Percentiles rank a stretch among this genome's conserved stretches.
These are phyloP conservation scores for Xylariaceae sp. DNA, from an alignment of 2,329 filamentous ascomycete genomes.

Conservation along the genomic window DNA sequence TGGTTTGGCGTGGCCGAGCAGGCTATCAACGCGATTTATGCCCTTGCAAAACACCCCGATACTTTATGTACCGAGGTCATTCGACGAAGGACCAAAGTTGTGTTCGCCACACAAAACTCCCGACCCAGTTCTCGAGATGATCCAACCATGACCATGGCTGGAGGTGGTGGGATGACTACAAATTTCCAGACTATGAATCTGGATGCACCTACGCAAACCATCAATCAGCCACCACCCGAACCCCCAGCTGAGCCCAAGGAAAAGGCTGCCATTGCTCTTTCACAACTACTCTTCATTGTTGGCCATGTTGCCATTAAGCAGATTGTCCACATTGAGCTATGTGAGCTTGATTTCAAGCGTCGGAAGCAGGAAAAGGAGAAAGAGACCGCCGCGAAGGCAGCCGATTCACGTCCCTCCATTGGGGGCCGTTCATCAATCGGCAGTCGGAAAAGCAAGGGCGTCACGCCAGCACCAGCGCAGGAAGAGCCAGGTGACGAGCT, in stretches of 20 bases:
- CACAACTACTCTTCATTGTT: conserved; percentile 90
- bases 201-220: conserved; percentile 28
- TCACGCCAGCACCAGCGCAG: conserved; percentile 37
- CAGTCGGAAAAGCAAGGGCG: conserved; percentile 24
- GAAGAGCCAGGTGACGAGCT: conserved; percentile 82
- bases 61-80: conserved; percentile 88
- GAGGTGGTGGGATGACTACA: conserved; percentile 32
- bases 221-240: conserved; percentile 24
- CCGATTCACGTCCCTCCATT: conserved; percentile 27
- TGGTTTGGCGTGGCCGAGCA: conserved; percentile 97
- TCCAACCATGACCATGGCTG: conserved; percentile 24
- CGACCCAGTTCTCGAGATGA: conserved; percentile 45
- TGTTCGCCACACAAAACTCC: conserved; percentile 53
- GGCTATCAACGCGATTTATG: conserved; percentile 91
- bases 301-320: conserved; percentile 98
- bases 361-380: conserved; percentile 89
- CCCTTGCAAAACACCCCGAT: conserved; percentile 89
- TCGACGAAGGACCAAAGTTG: conserved; percentile 76
- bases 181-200: conserved; percentile 25
- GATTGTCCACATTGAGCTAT: conserved; percentile 96
- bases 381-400: conserved; percentile 39
- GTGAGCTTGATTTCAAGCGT: conserved; percentile 95
- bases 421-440: conserved; percentile 3
- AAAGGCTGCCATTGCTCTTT: conserved; percentile 71
- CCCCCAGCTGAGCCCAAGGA: conserved; percentile 46